Conservation (phyloP, 768 basidiomycete genomes). For the Lepiota venenata region DNA sequence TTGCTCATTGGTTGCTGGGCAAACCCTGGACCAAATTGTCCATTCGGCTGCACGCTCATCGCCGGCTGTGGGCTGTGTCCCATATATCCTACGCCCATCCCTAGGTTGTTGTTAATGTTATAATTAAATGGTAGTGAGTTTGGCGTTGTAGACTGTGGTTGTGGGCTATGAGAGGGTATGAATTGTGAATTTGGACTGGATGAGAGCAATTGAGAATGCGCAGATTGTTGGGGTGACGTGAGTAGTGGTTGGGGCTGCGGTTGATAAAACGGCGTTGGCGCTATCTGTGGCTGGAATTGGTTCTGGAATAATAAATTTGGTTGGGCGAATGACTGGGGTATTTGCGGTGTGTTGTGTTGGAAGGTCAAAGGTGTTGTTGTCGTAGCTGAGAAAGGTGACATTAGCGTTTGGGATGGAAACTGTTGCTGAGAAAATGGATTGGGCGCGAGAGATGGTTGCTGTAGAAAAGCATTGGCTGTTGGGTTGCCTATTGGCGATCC, state of each 20-base stretch:
- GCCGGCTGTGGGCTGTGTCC: conserved; percentile 26
- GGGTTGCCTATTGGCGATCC: background rate
- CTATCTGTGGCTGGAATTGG: conserved; percentile 18
- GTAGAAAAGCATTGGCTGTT: conserved; percentile 1
- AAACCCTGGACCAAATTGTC: background rate
- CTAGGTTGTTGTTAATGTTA: conserved; percentile 16
- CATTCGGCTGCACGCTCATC: conserved; percentile 27
- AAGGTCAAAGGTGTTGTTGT: conserved; percentile 13
- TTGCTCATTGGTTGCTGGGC: conserved; percentile 23
- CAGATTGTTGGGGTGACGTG: conserved; percentile 18
- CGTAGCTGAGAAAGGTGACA: background rate
- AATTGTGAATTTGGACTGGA: conserved; percentile 23
- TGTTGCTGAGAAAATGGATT: conserved; percentile 23
- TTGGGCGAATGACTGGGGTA: conserved; percentile 18
- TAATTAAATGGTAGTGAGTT: conserved; percentile 6
- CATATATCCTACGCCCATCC: conserved; percentile 21
- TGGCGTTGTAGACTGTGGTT: conserved; percentile 18
- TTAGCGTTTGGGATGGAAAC: conserved; percentile 1
- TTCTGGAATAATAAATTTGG: conserved; percentile 12
- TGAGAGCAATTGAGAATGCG: conserved; percentile 25
- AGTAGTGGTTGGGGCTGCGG: conserved; percentile 23
- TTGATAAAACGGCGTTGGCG: conserved; percentile 19
- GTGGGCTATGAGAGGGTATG: conserved; percentile 30
- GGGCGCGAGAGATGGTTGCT: conserved; percentile 15
- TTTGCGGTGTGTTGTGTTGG: conserved; percentile 13